Evolutionary conservation across 75 land plant genomes (phyloP).

Genomic region (Isoetes taiwanensis): DNA sequence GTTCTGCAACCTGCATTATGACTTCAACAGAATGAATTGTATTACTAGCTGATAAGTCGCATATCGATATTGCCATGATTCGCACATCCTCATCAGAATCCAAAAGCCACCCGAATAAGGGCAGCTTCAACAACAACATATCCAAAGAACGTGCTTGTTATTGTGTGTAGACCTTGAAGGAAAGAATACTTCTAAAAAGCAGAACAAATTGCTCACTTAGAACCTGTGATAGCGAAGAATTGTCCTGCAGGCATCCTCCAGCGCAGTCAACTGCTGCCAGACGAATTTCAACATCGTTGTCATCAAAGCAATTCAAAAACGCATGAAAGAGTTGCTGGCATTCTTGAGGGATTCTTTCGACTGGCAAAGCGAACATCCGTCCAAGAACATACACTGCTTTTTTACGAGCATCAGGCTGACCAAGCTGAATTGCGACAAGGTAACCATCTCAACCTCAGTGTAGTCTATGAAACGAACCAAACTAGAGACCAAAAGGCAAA

Average conservation of each 20-base stretch:
- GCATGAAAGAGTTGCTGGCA: slow-evolving; percentile 50
- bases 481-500: slow-evolving; percentile 1
- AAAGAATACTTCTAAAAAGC: no score
- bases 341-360: slow-evolving; percentile 24
- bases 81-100: slow-evolving; percentile 68
- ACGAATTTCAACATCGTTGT: slow-evolving; percentile 48
- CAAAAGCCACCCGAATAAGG: slow-evolving; percentile 39
- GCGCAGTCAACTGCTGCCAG: slow-evolving; percentile 49
- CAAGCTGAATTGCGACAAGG: slow-evolving; percentile 34
- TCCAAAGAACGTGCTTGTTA: no score
- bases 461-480: not conserved
- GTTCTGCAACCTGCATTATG: slow-evolving; percentile 41
- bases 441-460: no score
- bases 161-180: no score
- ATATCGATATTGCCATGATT: slow-evolving; percentile 58
- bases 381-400: slow-evolving; percentile 61
- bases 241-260: slow-evolving; percentile 42
- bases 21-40: slow-evolving; percentile 33
- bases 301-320: slow-evolving; percentile 55
- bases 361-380: slow-evolving; percentile 46
- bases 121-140: slow-evolving; percentile 36
- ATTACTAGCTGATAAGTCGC: slow-evolving; percentile 34
- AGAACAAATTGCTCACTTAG: no score
- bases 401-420: slow-evolving; percentile 39
- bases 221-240: no score